Percentiles rank a stretch among this genome's conserved stretches.
phyloP scores from a whole-genome alignment of 305 asterid genomes.

The Andrographis paniculata region DNA sequence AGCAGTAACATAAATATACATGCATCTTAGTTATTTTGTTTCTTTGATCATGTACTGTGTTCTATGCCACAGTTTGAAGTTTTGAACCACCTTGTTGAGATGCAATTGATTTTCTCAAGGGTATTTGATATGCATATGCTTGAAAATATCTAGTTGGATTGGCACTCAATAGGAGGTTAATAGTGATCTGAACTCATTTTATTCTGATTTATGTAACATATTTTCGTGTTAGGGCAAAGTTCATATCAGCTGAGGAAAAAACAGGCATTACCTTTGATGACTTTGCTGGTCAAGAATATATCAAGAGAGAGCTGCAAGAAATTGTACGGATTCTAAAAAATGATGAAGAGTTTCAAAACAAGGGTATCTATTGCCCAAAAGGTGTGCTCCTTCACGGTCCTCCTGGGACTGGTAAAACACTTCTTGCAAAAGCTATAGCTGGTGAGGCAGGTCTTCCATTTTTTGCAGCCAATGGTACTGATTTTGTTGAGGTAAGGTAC shows the following conservation, averaged over 20 bases:
- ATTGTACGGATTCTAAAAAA: slow-evolving; percentile 82
- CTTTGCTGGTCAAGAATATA: slow-evolving; percentile 99
- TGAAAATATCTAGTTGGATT: too few relatives aligned
- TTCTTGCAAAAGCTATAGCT: slow-evolving; percentile 99
- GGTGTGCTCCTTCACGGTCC: slow-evolving; percentile 99
- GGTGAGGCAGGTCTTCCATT: slow-evolving; percentile 99
- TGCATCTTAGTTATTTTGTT: too few relatives aligned
- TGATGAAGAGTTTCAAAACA: slow-evolving; percentile 85
- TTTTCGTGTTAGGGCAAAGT: slow-evolving; percentile 68
- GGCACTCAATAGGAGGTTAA: slow-evolving; percentile 7
- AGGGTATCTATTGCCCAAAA: slow-evolving; percentile 97
- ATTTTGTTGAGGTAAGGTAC: slow-evolving; percentile 84
- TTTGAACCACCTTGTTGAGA: too few relatives aligned
- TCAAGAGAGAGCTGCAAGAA: slow-evolving; percentile 96
- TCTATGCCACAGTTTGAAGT: too few relatives aligned
- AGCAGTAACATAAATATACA: too few relatives aligned
- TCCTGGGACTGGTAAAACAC: slow-evolving; percentile 99
- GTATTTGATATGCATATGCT: too few relatives aligned
- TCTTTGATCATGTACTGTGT: too few relatives aligned
- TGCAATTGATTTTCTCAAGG: background rate
- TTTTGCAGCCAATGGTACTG: slow-evolving; percentile 97
- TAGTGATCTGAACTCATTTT: slow-evolving; percentile 4
- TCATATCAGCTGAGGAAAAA: slow-evolving; percentile 94
- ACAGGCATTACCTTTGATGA: slow-evolving; percentile 96
- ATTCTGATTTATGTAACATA: slow-evolving; percentile 20